phyloP scores from a whole-genome alignment of 129 eudicot genomes.

The Cynara cardunculus region DNA sequence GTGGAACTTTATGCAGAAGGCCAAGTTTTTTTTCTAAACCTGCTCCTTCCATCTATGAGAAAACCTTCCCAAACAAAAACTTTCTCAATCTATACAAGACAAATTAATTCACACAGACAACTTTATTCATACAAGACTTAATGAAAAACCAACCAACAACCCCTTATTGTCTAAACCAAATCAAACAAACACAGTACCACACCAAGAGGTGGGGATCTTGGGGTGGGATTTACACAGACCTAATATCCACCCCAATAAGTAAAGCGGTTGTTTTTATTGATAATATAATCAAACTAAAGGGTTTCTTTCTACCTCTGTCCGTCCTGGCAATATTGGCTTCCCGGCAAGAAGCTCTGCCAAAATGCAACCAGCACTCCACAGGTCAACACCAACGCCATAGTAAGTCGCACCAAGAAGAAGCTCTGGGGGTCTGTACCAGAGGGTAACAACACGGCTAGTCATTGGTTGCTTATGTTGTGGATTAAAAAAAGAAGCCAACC shows the following conservation, averaged over 20 bases:
- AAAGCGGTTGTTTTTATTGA: background rate
- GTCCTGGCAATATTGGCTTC: slow-evolving; percentile 38
- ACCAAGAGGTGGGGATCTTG: no score
- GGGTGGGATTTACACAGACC: background rate
- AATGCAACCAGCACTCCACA: slow-evolving; percentile 50
- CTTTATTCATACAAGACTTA: no score
- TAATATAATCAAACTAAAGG: background rate
- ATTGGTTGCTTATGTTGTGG: slow-evolving; percentile 43
- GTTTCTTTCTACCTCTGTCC: slow-evolving; percentile 29
- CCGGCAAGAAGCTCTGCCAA: slow-evolving; percentile 43
- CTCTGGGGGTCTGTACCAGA: slow-evolving; percentile 49
- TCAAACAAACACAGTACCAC: no score
- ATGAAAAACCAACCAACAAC: no score
- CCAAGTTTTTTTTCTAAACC: no score
- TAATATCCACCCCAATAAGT: background rate
- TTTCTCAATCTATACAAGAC: no score
- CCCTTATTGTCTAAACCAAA: no score
- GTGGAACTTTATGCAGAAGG: no score
- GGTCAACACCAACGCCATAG: slow-evolving; percentile 37
- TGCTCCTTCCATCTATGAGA: no score
- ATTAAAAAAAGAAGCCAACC: slow-evolving; percentile 48
- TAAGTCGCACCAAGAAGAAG: slow-evolving; percentile 37
- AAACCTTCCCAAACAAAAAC: no score
- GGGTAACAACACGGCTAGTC: slow-evolving; percentile 51
- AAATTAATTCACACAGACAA: no score